Evolutionary conservation across 106 monocot species (phyloP).

Genomic region (Chionographis japonica): DNA sequence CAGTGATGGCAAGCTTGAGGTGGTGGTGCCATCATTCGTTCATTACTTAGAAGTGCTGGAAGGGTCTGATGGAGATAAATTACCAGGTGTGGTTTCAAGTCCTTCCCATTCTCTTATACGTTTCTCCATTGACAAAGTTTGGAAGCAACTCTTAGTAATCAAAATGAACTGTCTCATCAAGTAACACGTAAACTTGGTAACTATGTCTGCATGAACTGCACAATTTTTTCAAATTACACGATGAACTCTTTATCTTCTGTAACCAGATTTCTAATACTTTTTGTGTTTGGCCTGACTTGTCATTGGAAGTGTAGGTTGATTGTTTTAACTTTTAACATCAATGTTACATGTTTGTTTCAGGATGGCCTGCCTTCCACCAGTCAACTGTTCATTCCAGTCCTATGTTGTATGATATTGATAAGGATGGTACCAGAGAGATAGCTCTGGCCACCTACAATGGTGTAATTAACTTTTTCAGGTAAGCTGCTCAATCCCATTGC

Average conservation of each 20-base stretch:
- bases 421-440: conserved; percentile 93
- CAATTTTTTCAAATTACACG: no score
- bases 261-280: no score
- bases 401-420: conserved; percentile 89
- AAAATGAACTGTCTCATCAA: neutral
- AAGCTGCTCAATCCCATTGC: conserved; percentile 3
- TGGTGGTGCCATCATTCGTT: conserved; percentile 95
- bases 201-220: no score
- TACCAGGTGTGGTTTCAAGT: conserved; percentile 53
- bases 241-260: no score
- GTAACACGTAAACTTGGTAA: neutral
- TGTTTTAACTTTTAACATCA: conserved; percentile 1
- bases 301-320: no score
- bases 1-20: conserved; percentile 94
- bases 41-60: conserved; percentile 98
- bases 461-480: conserved; percentile 93
- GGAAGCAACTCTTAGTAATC: neutral
- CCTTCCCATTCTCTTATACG: neutral
- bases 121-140: no score
- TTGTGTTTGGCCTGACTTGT: no score
- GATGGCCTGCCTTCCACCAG: conserved; percentile 99
- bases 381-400: conserved; percentile 97
- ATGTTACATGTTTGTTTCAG: conserved; percentile 26
- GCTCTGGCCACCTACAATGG: conserved; percentile 96
- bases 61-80: conserved; percentile 95